phyloP scores from a whole-genome alignment of 176 grass and related monocot genomes.

The Musa itinerans region DNA sequence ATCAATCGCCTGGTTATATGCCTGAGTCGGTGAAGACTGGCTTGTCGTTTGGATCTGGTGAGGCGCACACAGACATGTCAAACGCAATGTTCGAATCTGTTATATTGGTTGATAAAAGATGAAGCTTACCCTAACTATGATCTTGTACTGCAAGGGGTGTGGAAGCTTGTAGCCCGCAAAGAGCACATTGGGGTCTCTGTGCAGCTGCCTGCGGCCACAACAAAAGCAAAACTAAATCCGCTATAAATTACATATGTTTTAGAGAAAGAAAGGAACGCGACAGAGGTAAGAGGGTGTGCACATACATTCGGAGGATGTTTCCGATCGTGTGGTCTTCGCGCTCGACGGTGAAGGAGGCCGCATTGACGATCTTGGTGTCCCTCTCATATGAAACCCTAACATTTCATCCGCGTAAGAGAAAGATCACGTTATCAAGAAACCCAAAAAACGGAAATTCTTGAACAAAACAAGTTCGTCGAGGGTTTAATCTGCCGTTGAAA shows the following conservation, averaged over 20 bases:
- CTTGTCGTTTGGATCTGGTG: conserved; percentile 35
- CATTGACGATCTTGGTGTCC: conserved; percentile 50
- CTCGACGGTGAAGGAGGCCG: conserved; percentile 39
- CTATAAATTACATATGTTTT: too few species aligned
- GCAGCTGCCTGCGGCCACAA: conserved; percentile 29
- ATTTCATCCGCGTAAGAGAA: neutral
- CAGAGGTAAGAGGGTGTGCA: neutral
- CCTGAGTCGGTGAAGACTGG: conserved; percentile 44
- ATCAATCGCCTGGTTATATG: conserved; percentile 40
- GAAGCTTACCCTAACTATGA: conserved; percentile 34
- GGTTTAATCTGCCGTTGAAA: too few species aligned
- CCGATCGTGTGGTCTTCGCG: conserved; percentile 48
- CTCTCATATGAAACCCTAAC: conserved; percentile 47
- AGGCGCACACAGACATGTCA: too few species aligned
- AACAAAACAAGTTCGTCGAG: too few species aligned
- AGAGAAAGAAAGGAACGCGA: too few species aligned
- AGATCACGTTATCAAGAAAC: neutral
- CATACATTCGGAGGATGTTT: conserved; percentile 53
- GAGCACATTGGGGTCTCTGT: conserved; percentile 49
- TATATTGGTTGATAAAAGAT: neutral
- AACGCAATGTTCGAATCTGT: neutral
- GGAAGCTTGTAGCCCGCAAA: conserved; percentile 51
- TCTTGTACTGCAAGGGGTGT: conserved; percentile 46
- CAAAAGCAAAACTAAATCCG: neutral
- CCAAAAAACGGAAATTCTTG: neutral